phyloP scores from a whole-genome alignment of 2,329 filamentous ascomycete genomes.

The Trichophyton rubrum region DNA sequence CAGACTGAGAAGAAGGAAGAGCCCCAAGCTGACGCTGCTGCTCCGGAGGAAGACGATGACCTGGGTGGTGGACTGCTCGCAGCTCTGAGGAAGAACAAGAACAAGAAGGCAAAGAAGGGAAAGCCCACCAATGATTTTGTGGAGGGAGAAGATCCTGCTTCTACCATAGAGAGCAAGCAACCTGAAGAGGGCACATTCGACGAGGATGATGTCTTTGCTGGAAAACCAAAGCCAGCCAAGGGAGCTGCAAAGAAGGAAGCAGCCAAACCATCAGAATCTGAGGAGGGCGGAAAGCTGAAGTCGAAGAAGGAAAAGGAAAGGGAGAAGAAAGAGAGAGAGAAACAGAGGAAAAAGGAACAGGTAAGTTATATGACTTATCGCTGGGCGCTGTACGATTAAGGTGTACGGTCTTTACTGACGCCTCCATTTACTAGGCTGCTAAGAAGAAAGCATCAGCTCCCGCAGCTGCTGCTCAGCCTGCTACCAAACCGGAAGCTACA shows the following conservation, averaged over 20 bases:
- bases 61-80: slow-evolving; percentile 61
- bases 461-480: slow-evolving; percentile 38
- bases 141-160: slow-evolving; percentile 50
- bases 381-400: not conserved
- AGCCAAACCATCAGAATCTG: slow-evolving; percentile 36
- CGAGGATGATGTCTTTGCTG: slow-evolving; percentile 76
- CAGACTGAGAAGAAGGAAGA: not conserved
- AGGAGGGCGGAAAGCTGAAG: slow-evolving; percentile 56
- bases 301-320: slow-evolving; percentile 99
- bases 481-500: slow-evolving; percentile 35
- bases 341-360: slow-evolving; percentile 97
- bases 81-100: slow-evolving; percentile 67
- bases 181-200: slow-evolving; percentile 71
- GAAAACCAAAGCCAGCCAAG: slow-evolving; percentile 42
- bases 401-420: not conserved
- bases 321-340: slow-evolving; percentile 94
- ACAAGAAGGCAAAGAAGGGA: slow-evolving; percentile 85
- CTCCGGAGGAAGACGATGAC: slow-evolving; percentile 31
- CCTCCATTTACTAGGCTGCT: slow-evolving; percentile 45
- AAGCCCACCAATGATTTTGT: slow-evolving; percentile 61
- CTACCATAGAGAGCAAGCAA: slow-evolving; percentile 51
- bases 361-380: slow-evolving; percentile 36
- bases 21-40: not conserved
- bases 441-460: slow-evolving; percentile 62
- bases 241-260: slow-evolving; percentile 45